These are phyloP conservation scores for Ogataea neopini DNA, from an alignment of 805 yeast species.

Conservation along the genomic window DNA sequence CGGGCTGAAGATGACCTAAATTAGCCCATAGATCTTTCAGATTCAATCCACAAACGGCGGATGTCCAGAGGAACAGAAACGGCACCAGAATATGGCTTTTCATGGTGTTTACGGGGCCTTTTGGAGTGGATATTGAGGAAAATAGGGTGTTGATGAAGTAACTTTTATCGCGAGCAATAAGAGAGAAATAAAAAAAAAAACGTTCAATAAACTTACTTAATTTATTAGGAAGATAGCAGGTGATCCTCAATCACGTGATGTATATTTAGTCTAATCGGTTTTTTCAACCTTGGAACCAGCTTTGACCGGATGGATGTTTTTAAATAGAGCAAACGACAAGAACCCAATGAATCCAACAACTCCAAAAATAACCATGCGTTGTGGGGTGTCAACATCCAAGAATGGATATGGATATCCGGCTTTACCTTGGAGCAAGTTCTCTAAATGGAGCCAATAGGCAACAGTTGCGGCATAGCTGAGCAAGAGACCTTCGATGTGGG, in stretches of 20 bases:
- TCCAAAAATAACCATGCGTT: conserved; percentile 49
- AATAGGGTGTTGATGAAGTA: too few relatives aligned
- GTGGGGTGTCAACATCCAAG: conserved; percentile 50
- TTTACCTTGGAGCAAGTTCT: conserved; percentile 47
- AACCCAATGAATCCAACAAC: conserved; percentile 43
- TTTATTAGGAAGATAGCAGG: too few relatives aligned
- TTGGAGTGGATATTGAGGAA: too few relatives aligned
- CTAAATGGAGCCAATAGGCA: conserved; percentile 56
- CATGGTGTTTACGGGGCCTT: too few relatives aligned
- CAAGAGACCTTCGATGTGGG: conserved; percentile 39
- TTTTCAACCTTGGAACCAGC: background rate
- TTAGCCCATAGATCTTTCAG: background rate
- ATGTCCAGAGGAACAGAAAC: background rate
- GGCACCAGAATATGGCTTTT: background rate
- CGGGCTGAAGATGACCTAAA: background rate
- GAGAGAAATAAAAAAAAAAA: too few relatives aligned
- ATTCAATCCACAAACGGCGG: background rate
- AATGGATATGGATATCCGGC: conserved; percentile 64
- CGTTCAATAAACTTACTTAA: too few relatives aligned
- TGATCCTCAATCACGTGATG: too few relatives aligned
- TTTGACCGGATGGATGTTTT: conserved; percentile 9
- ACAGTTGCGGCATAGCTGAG: conserved; percentile 42
- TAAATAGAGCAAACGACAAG: conserved; percentile 27
- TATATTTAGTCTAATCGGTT: too few relatives aligned
- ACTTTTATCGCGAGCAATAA: conserved; percentile 6